phyloP scores from a whole-genome alignment of 164 flowering plant genomes.

The Macadamia integrifolia region DNA sequence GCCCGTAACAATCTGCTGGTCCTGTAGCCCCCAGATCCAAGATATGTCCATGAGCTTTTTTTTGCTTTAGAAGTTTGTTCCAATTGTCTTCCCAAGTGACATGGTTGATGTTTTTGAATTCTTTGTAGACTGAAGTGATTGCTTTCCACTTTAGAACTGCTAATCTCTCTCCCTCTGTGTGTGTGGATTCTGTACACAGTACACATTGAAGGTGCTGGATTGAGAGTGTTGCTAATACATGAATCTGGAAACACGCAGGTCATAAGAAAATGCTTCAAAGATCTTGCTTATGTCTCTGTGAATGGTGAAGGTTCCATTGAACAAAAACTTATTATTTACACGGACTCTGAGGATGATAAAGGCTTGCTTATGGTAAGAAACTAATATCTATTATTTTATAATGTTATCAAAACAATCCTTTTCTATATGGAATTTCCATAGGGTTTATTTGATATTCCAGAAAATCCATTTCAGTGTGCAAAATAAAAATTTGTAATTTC shows the following conservation, averaged over 20 bases:
- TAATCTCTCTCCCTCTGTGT: no score
- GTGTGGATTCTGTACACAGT: not conserved
- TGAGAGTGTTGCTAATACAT: conserved; percentile 9
- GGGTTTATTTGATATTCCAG: not conserved
- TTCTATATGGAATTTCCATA: not conserved
- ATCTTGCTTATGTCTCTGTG: conserved; percentile 51
- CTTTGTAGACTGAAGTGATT: no score
- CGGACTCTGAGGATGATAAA: conserved; percentile 56
- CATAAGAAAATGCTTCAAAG: conserved; percentile 53
- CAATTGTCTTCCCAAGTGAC: no score
- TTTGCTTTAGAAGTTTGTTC: no score
- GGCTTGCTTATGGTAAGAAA: conserved; percentile 61
- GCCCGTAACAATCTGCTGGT: no score
- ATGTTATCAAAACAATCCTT: not conserved
- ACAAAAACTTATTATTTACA: conserved; percentile 55
- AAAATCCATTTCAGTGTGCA: no score
- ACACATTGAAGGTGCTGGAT: not conserved
- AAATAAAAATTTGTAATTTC: no score
- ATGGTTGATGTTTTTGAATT: no score
- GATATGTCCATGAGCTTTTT: no score
- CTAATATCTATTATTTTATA: not conserved
- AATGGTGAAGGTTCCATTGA: conserved; percentile 32
- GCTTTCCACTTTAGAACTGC: no score
- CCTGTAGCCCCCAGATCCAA: no score
- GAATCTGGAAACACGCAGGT: conserved; percentile 41